Base-by-base conservation (phyloP, 2,329 filamentous ascomycete genomes). In the Coleophoma eucalyptorum region DNA sequence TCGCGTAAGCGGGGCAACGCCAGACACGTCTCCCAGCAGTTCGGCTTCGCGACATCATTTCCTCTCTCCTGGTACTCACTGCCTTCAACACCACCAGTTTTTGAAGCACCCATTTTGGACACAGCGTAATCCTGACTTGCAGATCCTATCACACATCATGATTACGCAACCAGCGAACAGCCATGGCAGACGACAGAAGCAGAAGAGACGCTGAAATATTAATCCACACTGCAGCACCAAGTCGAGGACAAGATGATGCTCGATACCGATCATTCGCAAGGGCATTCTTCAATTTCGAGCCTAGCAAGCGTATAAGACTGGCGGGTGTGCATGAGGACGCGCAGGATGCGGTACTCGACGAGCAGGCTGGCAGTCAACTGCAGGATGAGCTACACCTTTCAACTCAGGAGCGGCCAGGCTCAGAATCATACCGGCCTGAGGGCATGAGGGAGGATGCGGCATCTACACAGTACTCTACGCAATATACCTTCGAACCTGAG, bases 321-420 rank as follows among this genome's bases (percentile, higher is more conserved):
- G 38, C 49, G 6, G 33, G 50, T 4, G 34, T 49, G 6, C 33
- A 35, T 16, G 1, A 31, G 26, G 21, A 35, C 11, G 18, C 10
- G 5, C 48, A 41, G 13, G 49, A 73, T 71, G 34, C 62, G 64
- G 35, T 5, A n/a, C 13, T 8, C 16, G 58, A 74, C 73, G 45
- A 69, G 67, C 46, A 74, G 70, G 15, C 68, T 63, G 53, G 74
- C 70, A 32, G 70, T 69, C 56, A 59, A 41, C 33, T 55, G 31
- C 53, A 54, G n/a, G 53, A 54, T 13, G 56, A 59, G 35, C 26
- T 55, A 13, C 37, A 35, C 4, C 40, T 55, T 32, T 57, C 48
- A 15, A 56, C 52, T 13, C 56, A 53, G 19, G 53, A 59, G 37
- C 56, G 53, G 46, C 49, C 48, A n/a, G 57, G 58, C 46, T 60